Evolutionary conservation across 192 early-diverging fungal genomes (phyloP), one percentile per base, ranked within the genome.

Genomic region (Haplosporangium gracile): DNA sequence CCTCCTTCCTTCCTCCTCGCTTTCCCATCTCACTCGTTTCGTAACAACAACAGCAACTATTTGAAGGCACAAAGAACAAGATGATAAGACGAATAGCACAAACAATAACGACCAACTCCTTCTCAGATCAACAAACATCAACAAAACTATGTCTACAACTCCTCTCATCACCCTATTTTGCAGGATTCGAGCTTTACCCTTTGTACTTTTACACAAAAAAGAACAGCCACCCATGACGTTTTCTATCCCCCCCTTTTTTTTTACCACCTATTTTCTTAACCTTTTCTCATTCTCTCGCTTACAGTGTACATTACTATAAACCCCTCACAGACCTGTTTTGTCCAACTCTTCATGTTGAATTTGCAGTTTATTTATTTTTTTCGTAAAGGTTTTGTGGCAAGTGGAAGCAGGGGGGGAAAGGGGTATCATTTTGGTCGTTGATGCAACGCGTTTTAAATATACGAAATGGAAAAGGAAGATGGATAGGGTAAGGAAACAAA

Each of bases 141-240:
- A 49, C 42, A 49, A 49, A 49, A 16, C 47, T 3, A 49, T 11
- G 15, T 49, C 15, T 0, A 43, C 42, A 43, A 11, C 42, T 11
- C 42, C 6, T 5, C 24, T n/a, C 55, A 57, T 11, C 55, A 26
- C 55, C n/a, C 22, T 51, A 51, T 51, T 51, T 20, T 5, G 16
- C 49, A 5, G 18, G 49, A 51, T 51, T 18, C 5, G 4, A 10
- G 2, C 43, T 20, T 7, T 24, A 32, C 60, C 2, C 36, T 32
- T 65, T 65, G 60, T 65, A 65, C 60, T 65, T 65, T 29, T 65
- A 65, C 29, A 65, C 15, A 51, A 32, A n/a, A 63, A 65, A 65
- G 11, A 65, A 26, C 26, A 34, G 15, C 26, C 13, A 26, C 24
- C 0, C 55, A 60, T 18, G 1, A 24, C 22, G 24, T 2, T 29